Conservation (phyloP, 805 yeast species). For the Groenewaldozyma tartarivorans region DNA sequence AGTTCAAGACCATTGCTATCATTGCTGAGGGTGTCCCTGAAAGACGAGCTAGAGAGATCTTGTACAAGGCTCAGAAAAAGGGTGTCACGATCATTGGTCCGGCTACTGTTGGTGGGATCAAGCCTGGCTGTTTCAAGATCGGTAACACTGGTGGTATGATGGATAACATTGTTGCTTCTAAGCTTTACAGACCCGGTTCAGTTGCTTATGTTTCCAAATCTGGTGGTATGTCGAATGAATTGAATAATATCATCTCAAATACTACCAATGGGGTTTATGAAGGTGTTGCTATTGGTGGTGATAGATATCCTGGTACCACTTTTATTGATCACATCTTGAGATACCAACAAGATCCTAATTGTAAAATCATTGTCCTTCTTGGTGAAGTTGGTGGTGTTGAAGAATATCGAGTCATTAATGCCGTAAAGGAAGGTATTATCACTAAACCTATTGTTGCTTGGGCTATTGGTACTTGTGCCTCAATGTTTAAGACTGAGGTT, state of each 20-base stretch:
- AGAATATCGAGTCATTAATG: conserved; percentile 62
- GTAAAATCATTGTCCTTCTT: conserved; percentile 55
- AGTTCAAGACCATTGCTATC: conserved; percentile 37
- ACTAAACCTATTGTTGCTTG: conserved; percentile 63
- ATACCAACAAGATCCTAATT: conserved; percentile 52
- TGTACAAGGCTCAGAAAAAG: conserved; percentile 33
- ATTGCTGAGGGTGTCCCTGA: conserved; percentile 42
- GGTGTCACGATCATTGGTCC: conserved; percentile 40
- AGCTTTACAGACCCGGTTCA: conserved; percentile 39
- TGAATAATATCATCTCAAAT: conserved; percentile 37
- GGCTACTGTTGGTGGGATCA: conserved; percentile 41
- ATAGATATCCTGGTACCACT: conserved; percentile 65
- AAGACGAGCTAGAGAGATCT: conserved; percentile 40
- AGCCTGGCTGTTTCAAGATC: conserved; percentile 40
- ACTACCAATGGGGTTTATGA: conserved; percentile 39
- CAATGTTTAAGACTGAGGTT: conserved; percentile 60
- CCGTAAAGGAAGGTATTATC: conserved; percentile 53
- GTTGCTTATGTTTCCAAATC: conserved; percentile 40
- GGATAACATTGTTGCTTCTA: conserved; percentile 40
- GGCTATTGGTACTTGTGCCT: conserved; percentile 64
- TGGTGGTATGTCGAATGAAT: conserved; percentile 41
- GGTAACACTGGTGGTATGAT: conserved; percentile 44
- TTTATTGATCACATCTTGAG: conserved; percentile 60
- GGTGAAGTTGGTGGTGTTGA: conserved; percentile 71
- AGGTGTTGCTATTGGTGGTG: conserved; percentile 67